Evolutionary conservation across 2,329 filamentous ascomycete species (phyloP).

Genomic region (Chrysosporium keratinophilum): DNA sequence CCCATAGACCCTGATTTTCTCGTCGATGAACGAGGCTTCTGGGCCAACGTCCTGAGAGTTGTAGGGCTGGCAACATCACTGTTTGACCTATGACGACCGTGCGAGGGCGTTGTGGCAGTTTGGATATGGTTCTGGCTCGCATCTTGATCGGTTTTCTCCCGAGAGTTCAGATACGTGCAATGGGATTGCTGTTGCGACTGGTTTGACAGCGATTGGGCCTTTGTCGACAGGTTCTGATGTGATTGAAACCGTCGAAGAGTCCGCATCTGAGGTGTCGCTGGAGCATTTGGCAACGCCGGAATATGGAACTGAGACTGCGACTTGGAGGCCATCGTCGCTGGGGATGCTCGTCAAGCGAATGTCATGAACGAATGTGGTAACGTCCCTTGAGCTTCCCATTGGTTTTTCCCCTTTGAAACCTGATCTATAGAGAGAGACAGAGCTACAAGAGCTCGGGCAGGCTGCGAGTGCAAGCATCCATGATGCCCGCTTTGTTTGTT

Average conservation of each 20-base stretch:
- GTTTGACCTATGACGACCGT: constrained; percentile 56
- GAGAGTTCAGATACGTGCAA: constrained; percentile 20
- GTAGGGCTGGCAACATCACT: constrained; percentile 53
- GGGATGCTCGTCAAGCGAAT: not conserved
- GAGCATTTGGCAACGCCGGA: constrained; percentile 33
- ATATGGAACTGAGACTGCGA: constrained; percentile 12
- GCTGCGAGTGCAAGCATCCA: not conserved
- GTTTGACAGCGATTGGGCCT: constrained; percentile 48
- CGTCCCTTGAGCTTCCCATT: not conserved
- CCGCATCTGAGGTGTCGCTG: constrained; percentile 53
- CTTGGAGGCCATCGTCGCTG: constrained; percentile 9
- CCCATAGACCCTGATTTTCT: constrained; percentile 37
- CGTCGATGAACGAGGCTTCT: constrained; percentile 25
- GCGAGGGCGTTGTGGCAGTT: constrained; percentile 17
- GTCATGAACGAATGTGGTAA: not conserved
- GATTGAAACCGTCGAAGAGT: constrained; percentile 65
- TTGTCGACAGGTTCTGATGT: constrained; percentile 54
- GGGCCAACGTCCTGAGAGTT: constrained; percentile 20
- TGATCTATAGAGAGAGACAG: not conserved
- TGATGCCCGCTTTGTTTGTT: not conserved
- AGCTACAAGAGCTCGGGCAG: not conserved
- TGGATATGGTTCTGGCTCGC: constrained; percentile 20
- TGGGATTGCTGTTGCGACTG: constrained; percentile 46
- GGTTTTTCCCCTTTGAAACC: not conserved
- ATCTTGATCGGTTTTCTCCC: constrained; percentile 12